A percentile compares a stretch with the other conserved stretches of the same genome.
phyloP scores from a whole-genome alignment of 2,329 filamentous ascomycete genomes.

The Fusarium algeriense region DNA sequence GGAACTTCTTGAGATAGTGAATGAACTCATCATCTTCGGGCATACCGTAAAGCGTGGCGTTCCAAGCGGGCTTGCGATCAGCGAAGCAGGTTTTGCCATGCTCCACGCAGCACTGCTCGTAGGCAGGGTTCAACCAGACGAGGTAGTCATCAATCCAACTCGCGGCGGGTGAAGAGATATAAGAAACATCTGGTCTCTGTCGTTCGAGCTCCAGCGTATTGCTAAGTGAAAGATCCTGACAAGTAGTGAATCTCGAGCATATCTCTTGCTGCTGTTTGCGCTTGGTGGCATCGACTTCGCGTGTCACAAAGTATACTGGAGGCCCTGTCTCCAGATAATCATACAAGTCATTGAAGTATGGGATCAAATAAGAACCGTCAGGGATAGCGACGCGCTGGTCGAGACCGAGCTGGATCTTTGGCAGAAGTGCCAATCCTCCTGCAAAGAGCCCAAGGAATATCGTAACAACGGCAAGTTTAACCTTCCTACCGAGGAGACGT shows the following conservation, averaged over 20 bases:
- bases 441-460: slow-evolving; percentile 91
- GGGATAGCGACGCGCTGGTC: slow-evolving; percentile 97
- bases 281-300: slow-evolving; percentile 81
- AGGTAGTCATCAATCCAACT: slow-evolving; percentile 99
- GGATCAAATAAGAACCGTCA: slow-evolving; percentile 92
- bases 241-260: slow-evolving; percentile 91
- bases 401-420: slow-evolving; percentile 85
- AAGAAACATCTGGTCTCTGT: slow-evolving; percentile 88
- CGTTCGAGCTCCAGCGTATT: slow-evolving; percentile 95
- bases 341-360: slow-evolving; percentile 96
- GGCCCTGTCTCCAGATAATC: slow-evolving; percentile 91
- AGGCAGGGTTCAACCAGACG: slow-evolving; percentile 91
- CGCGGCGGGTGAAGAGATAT: slow-evolving; percentile 87
- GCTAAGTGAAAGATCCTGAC: slow-evolving; percentile 83
- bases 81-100: slow-evolving; percentile 81
- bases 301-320: slow-evolving; percentile 95
- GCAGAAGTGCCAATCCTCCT: slow-evolving; percentile 85
- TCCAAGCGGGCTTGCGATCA: slow-evolving; percentile 83
- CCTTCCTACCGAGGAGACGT: slow-evolving; percentile 80
- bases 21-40: slow-evolving; percentile 93
- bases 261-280: slow-evolving; percentile 84
- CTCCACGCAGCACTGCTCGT: slow-evolving; percentile 78
- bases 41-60: slow-evolving; percentile 90
- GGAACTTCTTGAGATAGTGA: slow-evolving; percentile 85
- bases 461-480: slow-evolving; percentile 81